phyloP scores from a whole-genome alignment of 768 basidiomycete genomes.

The Lactarius evosmus region DNA sequence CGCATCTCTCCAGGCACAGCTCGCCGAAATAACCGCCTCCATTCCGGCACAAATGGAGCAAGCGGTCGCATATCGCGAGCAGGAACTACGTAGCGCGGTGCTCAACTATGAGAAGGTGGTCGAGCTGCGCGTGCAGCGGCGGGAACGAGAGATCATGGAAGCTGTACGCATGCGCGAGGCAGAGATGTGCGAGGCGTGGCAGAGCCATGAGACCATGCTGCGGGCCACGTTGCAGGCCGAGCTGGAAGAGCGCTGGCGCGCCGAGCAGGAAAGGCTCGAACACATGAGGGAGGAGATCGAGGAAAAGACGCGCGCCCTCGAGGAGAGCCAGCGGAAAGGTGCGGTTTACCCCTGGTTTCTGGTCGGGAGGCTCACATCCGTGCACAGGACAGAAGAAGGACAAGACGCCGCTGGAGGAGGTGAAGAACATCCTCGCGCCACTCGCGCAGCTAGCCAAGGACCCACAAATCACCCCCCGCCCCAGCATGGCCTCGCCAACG shows the following conservation, averaged over 20 bases:
- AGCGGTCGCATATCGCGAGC: slow-evolving; percentile 61
- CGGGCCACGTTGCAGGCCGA: slow-evolving; percentile 48
- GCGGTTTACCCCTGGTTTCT: slow-evolving; percentile 27
- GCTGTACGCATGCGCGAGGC: slow-evolving; percentile 62
- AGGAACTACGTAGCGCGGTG: slow-evolving; percentile 63
- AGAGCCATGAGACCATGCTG: slow-evolving; percentile 48
- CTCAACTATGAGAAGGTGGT: slow-evolving; percentile 70
- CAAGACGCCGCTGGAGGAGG: slow-evolving; percentile 67
- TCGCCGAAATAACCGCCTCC: slow-evolving; percentile 29
- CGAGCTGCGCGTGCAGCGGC: slow-evolving; percentile 54
- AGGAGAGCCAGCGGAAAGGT: slow-evolving; percentile 38
- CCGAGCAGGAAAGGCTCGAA: slow-evolving; percentile 50
- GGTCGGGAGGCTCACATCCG: background rate
- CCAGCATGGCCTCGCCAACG: slow-evolving; percentile 26
- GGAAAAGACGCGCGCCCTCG: slow-evolving; percentile 43
- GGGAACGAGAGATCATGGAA: slow-evolving; percentile 71
- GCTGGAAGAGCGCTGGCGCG: slow-evolving; percentile 37
- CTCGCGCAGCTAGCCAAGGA: slow-evolving; percentile 38
- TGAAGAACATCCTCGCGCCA: slow-evolving; percentile 64
- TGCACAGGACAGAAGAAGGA: slow-evolving; percentile 44
- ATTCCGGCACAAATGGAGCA: slow-evolving; percentile 43
- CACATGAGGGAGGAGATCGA: slow-evolving; percentile 50
- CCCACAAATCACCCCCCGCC: slow-evolving; percentile 32
- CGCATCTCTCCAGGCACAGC: slow-evolving; percentile 39
- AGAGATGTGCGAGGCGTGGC: slow-evolving; percentile 62